Evolutionary conservation across 306 rosid species (phyloP).

Genomic region (Gynostemma pentaphyllum): DNA sequence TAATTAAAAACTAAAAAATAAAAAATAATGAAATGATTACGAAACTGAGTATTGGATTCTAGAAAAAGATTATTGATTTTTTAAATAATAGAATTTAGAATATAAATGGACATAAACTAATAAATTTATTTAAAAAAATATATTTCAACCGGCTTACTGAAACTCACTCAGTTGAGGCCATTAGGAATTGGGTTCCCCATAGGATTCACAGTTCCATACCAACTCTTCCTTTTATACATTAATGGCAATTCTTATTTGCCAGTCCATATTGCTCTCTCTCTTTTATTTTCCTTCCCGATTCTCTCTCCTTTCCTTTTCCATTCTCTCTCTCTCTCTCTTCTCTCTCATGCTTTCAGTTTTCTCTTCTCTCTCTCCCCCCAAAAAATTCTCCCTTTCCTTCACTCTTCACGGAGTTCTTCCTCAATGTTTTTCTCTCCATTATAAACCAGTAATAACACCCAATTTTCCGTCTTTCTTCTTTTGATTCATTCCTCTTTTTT

Average conservation of each 20-base stretch:
- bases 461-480: background rate
- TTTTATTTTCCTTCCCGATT: conserved; percentile 3
- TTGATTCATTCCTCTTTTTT: no score
- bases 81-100: no score
- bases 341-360: conserved; percentile 5
- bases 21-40: no score
- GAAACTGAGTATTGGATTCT: no score
- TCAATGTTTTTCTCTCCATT: background rate
- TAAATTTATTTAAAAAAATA: background rate
- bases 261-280: background rate
- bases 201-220: background rate
- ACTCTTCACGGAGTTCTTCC: background rate
- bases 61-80: no score
- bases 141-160: background rate
- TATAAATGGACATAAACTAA: background rate
- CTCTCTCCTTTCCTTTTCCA: background rate
- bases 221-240: conserved; percentile 10
- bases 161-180: background rate
- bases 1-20: no score
- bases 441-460: conserved; percentile 11
- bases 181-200: background rate
- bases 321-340: conserved; percentile 3
- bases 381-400: conserved; percentile 8
- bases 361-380: conserved; percentile 10
- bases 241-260: conserved; percentile 5